Conservation (phyloP, 208 protist genomes). For the Trypanosoma boissoni region DNA sequence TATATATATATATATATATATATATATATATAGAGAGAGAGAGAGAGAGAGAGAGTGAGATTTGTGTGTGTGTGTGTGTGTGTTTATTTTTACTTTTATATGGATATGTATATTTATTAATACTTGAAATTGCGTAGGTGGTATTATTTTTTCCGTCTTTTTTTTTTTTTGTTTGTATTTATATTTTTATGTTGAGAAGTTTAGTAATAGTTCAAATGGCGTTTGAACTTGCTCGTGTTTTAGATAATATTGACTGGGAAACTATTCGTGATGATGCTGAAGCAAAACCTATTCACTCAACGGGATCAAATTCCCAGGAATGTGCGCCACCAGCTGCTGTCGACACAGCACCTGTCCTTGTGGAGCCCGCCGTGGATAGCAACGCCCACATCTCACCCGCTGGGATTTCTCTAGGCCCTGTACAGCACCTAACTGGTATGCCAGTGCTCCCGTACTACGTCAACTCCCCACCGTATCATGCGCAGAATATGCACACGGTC, state of each 20-base stretch:
- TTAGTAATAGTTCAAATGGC: constrained; percentile 10
- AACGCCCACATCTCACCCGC: neutral
- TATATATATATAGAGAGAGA: no score
- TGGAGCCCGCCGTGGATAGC: constrained; percentile 2
- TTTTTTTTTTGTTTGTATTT: neutral
- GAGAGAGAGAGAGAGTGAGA: no score
- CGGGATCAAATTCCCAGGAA: no score
- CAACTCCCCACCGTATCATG: constrained; percentile 10
- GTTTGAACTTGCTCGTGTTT: constrained; percentile 12
- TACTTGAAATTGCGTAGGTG: no score
- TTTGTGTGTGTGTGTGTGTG: constrained; percentile 6
- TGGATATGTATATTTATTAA: no score
- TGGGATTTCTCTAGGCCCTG: neutral
- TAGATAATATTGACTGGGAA: constrained; percentile 20
- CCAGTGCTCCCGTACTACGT: constrained; percentile 25
- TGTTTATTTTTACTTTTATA: neutral
- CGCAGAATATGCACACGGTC: neutral
- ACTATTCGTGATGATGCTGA: constrained; percentile 5
- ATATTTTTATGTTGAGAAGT: neutral
- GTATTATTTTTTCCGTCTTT: neutral
- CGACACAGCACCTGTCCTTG: neutral
- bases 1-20: neutral
- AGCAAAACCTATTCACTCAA: neutral
- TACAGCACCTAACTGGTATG: constrained; percentile 13
- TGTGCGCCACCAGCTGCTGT: neutral